Conservation (phyloP, 257 asterid species). For the Gardenia jasminoides region DNA sequence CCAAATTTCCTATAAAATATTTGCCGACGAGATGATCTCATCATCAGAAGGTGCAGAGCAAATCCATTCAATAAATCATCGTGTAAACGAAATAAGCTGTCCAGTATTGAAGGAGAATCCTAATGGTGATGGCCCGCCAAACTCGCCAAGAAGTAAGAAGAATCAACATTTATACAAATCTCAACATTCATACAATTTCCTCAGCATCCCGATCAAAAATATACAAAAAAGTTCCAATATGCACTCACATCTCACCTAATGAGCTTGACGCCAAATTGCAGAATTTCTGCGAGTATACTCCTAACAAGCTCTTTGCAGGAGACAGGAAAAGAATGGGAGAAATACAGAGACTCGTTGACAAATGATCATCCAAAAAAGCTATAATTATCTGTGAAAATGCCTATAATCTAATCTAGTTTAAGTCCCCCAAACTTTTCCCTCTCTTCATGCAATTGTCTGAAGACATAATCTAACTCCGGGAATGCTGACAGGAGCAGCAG, state of each 20-base stretch:
- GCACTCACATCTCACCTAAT: neutral
- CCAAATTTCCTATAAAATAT: too few relatives aligned
- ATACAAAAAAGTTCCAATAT: neutral
- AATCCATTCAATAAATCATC: too few relatives aligned
- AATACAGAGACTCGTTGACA: neutral
- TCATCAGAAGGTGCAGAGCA: too few relatives aligned
- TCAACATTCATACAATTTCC: slow-evolving; percentile 4
- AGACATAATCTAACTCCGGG: slow-evolving; percentile 74
- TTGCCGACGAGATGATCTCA: too few relatives aligned
- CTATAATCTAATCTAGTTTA: slow-evolving; percentile 21
- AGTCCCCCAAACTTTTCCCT: slow-evolving; percentile 67
- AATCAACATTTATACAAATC: too few relatives aligned
- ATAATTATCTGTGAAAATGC: neutral
- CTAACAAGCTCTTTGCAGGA: neutral
- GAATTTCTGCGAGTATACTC: slow-evolving; percentile 15
- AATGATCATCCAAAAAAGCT: neutral
- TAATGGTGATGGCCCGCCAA: too few relatives aligned
- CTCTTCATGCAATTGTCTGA: slow-evolving; percentile 58
- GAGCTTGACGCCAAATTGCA: neutral
- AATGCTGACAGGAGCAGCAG: slow-evolving; percentile 75
- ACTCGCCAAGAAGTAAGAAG: too few relatives aligned
- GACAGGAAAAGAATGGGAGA: neutral
- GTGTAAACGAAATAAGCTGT: too few relatives aligned
- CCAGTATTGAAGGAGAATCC: too few relatives aligned
- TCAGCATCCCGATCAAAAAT: neutral